phyloP scores from a whole-genome alignment of 805 yeast genomes.

The Cyberlindnera misumaiensis region DNA sequence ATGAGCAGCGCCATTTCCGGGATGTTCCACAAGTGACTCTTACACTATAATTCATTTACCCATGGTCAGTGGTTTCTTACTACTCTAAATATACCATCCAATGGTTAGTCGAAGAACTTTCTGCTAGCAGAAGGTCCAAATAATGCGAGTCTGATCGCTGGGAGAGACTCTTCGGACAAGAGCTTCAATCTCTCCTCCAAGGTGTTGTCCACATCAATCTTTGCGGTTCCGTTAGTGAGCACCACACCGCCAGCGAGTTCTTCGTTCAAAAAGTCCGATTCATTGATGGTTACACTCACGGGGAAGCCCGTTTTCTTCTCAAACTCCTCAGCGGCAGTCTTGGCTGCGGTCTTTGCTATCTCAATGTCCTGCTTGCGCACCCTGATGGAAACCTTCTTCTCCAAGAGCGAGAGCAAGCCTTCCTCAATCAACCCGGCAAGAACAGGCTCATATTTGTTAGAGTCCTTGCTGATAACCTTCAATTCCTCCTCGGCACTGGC shows the following conservation, averaged over 20 bases:
- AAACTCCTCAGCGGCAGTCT: conserved; percentile 56
- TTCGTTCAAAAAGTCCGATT: conserved; percentile 48
- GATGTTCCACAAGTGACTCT: conserved; percentile 1
- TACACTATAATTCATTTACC: not conserved
- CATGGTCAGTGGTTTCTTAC: not conserved
- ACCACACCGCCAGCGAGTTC: conserved; percentile 82
- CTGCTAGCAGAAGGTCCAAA: conserved; percentile 82
- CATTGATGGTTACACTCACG: conserved; percentile 51
- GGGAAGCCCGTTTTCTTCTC: conserved; percentile 54
- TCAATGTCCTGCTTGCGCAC: conserved; percentile 62
- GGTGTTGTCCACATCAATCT: conserved; percentile 87
- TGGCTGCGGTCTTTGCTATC: conserved; percentile 50
- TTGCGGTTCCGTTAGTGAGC: conserved; percentile 62
- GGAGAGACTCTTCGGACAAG: conserved; percentile 78
- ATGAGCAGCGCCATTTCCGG: not conserved
- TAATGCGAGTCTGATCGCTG: conserved; percentile 84
- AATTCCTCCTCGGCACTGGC: conserved; percentile 61
- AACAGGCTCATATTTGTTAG: conserved; percentile 56
- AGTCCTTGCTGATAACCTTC: conserved; percentile 48
- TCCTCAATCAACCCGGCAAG: conserved; percentile 78
- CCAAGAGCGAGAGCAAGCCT: conserved; percentile 64
- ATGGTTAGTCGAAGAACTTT: conserved; percentile 74
- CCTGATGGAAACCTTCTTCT: conserved; percentile 53
- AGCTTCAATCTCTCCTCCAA: conserved; percentile 88
- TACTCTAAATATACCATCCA: too few relatives aligned